These are phyloP conservation scores for Aspergillus viridinutans DNA, from an alignment of 2,329 filamentous ascomycete genomes.

Conservation along the genomic window DNA sequence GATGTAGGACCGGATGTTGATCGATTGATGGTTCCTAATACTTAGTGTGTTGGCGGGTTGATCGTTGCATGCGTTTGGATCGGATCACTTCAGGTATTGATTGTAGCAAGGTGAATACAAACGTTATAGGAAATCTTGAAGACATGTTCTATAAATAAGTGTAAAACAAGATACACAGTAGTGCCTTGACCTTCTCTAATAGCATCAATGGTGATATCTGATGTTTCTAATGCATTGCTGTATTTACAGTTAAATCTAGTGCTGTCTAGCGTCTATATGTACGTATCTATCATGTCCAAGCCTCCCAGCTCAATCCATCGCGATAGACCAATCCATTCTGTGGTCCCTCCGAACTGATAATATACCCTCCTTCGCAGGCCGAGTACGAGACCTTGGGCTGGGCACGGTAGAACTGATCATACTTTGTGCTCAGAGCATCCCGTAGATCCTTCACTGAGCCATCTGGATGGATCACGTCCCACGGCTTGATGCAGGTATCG, in stretches of 20 bases:
- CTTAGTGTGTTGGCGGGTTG: background rate
- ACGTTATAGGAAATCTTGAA: too few relatives aligned
- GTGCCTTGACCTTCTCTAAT: background rate
- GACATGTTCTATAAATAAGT: background rate
- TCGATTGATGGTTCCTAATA: background rate
- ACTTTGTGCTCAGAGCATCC: constrained; percentile 28
- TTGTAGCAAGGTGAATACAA: background rate
- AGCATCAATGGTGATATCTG: too few relatives aligned
- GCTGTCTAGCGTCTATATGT: too few relatives aligned
- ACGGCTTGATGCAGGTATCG: constrained; percentile 33
- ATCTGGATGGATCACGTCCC: constrained; percentile 32
- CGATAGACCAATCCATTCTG: constrained; percentile 19
- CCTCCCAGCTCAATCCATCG: constrained; percentile 18
- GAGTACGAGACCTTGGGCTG: constrained; percentile 33
- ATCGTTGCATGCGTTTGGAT: background rate
- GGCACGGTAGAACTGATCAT: constrained; percentile 30
- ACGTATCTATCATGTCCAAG: constrained; percentile 11
- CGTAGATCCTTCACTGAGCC: constrained; percentile 26
- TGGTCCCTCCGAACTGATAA: constrained; percentile 34
- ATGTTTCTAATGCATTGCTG: too few relatives aligned
- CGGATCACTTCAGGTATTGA: background rate
- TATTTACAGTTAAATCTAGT: too few relatives aligned
- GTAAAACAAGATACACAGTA: background rate
- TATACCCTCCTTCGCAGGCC: constrained; percentile 34
- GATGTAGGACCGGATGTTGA: background rate